Base-by-base conservation (phyloP, 140 eudicot species). In the Anethum foeniculum region DNA sequence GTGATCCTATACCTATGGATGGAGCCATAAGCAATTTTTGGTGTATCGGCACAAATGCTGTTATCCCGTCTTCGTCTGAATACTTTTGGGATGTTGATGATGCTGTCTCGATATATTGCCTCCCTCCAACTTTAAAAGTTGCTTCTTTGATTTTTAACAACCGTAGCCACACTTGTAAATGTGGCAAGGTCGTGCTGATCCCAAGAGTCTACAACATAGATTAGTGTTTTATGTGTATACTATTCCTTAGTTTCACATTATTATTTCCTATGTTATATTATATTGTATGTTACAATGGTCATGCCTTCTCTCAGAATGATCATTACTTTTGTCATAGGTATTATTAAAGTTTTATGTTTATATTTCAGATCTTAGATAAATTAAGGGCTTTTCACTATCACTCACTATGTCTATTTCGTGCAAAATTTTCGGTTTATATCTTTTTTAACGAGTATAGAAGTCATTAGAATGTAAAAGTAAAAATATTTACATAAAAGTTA, bases 1-100 rank as follows among this genome's bases (percentile, higher is more conserved):
- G 34, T 13, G 34, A 72, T 39, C 34, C 4, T 18, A 15, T 36
- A 39, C 77, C 11, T 36, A 5, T 36, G 44, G 1, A 23, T 12
- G 77, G 75, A 36, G 77, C 75, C 44, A 15, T 69, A 32, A 69
- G 6, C 77, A 72, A 72, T 3, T 39, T 72, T 36, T n/a, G 77
- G 77, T 72, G 77, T 32, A 72, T 72, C 15, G 23, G 52, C 77
- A 72, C 77, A 39, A 16, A n/a, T 72, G 52, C 28, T 19, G 4
- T 44, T 41, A 72, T 72, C 12, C 28, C 19, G 6, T 34, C 13
- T 0, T 58, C 30, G 2, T 8, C 9, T 71, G 76, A 71, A 71
- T 34, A 71, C 44, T 28, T 69, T 11, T 69, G 75, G 46, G 75
- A 69, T 38, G 48, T 10, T 71, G 11, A 39, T 71, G 76, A 71